Evolutionary conservation across 2,329 filamentous ascomycete genomes (phyloP), one percentile per base, ranked within the genome.

Genomic region (Pseudogymnoascus sp.): DNA sequence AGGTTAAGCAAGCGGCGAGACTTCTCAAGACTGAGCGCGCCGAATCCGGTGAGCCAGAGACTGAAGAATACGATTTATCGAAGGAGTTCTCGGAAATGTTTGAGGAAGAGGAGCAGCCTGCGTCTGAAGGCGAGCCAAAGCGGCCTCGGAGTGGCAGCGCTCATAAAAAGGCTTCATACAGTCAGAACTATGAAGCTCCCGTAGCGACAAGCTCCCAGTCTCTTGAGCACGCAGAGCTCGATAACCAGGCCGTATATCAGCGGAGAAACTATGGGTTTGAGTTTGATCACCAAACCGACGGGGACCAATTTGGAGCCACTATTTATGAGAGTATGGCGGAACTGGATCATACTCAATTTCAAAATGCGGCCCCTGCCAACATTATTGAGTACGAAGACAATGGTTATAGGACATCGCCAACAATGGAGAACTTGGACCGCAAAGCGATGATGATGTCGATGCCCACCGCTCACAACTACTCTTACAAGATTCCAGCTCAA

Each of bases 1-100:
- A 85, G 71, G 81, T 79, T 69, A 84, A 84, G 66, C 75, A 79
- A 51, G 75, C 77, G 51, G 78, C 80, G 66, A 77, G 79, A 63
- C 78, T 80, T 64, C 77, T 77, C 34, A 74, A 74, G 34, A 74
- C 75, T 54, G 74, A 74, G 13, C 74, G 74, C 51, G 77, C 79
- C 65, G 74, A 75, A 62, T 71, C 73, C 4, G 67, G 69, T 28
- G 78, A 77, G 34, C 60, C 60, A n/a, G 31, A 60, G 28, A 62
- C 60, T 14, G 36, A 39, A 0, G 72, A 74, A 0, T 71, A 69
- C 2, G 69, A 72, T 45, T 36, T 57, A 8, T 41, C 63, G n/a
- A 36, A 36, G 28, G 39, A 62, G 61, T 64, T 62, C 7, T 41
- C 60, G 60, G 60, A 61, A 19, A 61, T 61, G 60, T 64, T 61